A percentile compares a stretch with the other conserved stretches of the same genome.
Conservation (phyloP, 495 filamentous ascomycete species). For the Immersiella caudata region DNA sequence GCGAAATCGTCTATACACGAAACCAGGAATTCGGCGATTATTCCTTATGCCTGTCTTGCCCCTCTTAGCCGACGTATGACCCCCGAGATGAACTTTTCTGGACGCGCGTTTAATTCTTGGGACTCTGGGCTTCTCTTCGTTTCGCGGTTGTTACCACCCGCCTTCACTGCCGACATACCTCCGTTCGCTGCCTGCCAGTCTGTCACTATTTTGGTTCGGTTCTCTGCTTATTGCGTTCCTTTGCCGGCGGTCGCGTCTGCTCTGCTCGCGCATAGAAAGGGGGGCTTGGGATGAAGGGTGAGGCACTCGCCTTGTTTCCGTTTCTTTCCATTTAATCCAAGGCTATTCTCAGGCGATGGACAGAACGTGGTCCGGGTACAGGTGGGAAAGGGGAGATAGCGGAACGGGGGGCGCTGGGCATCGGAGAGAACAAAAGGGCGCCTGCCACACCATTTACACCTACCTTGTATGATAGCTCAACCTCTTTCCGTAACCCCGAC, state of each 20-base stretch:
- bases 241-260: slow-evolving; percentile 1
- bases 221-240: not conserved
- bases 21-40: not conserved
- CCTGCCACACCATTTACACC: slow-evolving; percentile 2
- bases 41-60: not conserved
- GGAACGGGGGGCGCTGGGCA: not conserved
- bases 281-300: not conserved
- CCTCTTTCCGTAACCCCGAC: slow-evolving; percentile 6
- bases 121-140: not conserved
- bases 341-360: not conserved
- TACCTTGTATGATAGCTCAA: slow-evolving; percentile 20
- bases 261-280: slow-evolving; percentile 1
- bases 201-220: not conserved
- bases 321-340: slow-evolving; percentile 8
- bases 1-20: slow-evolving; percentile 22
- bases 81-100: not conserved
- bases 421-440: not conserved
- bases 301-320: not conserved
- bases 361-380: not conserved
- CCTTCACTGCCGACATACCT: not conserved
- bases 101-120: not conserved
- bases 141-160: not conserved
- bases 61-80: not conserved
- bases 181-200: not conserved
- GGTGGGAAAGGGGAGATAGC: not conserved